Evolutionary conservation across 495 filamentous ascomycete species (phyloP).

Genomic region (Talaromyces liani): DNA sequence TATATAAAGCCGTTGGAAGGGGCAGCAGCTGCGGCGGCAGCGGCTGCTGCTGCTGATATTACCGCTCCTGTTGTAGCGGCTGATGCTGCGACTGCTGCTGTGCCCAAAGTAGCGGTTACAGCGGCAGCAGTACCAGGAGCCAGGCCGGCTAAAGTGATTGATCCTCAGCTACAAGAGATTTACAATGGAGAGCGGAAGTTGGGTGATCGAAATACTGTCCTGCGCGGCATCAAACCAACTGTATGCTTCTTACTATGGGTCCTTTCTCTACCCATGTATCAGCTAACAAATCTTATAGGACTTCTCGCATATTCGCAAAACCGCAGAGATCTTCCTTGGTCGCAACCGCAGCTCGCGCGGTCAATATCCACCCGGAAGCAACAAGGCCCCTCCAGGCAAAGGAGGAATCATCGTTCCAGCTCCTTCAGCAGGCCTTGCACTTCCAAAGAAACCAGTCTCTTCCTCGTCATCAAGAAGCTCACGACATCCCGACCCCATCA

Average conservation of each 20-base stretch:
- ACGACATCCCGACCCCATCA: constrained; percentile 83
- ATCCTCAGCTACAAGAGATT: constrained; percentile 78
- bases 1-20: constrained; percentile 79
- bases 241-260: constrained; percentile 45
- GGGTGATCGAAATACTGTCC: constrained; percentile 83
- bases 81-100: constrained; percentile 35
- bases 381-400: constrained; percentile 30
- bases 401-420: constrained; percentile 26
- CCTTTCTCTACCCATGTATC: not conserved
- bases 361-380: constrained; percentile 37
- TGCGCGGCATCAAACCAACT: constrained; percentile 84
- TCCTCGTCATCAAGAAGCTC: constrained; percentile 33
- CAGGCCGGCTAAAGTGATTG: constrained; percentile 52
- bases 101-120: constrained; percentile 34
- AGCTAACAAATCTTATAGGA: constrained; percentile 49
- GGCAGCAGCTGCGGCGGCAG: constrained; percentile 25
- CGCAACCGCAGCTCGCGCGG: constrained; percentile 43
- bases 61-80: constrained; percentile 21
- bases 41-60: constrained; percentile 31
- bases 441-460: constrained; percentile 13
- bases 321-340: constrained; percentile 69
- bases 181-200: constrained; percentile 86
- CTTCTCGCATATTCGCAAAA: constrained; percentile 89
- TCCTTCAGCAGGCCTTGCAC: constrained; percentile 35
- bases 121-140: constrained; percentile 42